Conservation (phyloP, 31 red algal species). For the Bonnemaisonia californica region DNA sequence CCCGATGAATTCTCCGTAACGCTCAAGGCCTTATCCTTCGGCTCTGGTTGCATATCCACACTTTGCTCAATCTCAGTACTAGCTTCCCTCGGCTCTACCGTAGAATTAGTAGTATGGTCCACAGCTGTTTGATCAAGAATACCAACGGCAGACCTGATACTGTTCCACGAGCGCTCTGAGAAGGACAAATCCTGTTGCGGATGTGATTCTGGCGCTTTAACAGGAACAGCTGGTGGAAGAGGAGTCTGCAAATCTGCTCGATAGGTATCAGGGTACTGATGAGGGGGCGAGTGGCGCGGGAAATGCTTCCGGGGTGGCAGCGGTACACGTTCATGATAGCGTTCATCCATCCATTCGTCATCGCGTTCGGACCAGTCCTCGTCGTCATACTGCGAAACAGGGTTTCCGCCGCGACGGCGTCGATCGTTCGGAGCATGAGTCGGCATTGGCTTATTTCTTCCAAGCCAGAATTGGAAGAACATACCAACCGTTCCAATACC, state of each 20-base stretch:
- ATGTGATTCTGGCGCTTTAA: background rate
- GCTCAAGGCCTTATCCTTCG: no score
- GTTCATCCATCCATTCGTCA: slow-evolving; percentile 13
- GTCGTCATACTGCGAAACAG: background rate
- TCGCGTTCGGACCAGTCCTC: background rate
- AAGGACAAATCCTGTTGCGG: background rate
- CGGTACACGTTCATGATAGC: background rate
- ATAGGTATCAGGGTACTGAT: background rate
- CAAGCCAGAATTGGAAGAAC: slow-evolving; percentile 68
- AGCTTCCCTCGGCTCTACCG: no score
- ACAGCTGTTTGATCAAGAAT: background rate
- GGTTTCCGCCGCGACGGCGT: slow-evolving; percentile 29
- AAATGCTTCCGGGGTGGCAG: background rate
- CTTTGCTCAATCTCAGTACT: no score
- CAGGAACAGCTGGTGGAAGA: background rate
- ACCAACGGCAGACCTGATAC: background rate
- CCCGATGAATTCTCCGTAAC: no score
- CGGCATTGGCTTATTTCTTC: slow-evolving; percentile 59
- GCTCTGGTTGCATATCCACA: no score
- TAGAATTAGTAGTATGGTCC: no score
- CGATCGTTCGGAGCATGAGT: slow-evolving; percentile 53
- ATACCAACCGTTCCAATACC: slow-evolving; percentile 55
- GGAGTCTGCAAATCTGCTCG: background rate
- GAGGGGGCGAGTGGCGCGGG: background rate
- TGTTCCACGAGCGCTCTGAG: background rate